phyloP scores from a whole-genome alignment of 768 basidiomycete species.

The Boletus reticuloceps region DNA sequence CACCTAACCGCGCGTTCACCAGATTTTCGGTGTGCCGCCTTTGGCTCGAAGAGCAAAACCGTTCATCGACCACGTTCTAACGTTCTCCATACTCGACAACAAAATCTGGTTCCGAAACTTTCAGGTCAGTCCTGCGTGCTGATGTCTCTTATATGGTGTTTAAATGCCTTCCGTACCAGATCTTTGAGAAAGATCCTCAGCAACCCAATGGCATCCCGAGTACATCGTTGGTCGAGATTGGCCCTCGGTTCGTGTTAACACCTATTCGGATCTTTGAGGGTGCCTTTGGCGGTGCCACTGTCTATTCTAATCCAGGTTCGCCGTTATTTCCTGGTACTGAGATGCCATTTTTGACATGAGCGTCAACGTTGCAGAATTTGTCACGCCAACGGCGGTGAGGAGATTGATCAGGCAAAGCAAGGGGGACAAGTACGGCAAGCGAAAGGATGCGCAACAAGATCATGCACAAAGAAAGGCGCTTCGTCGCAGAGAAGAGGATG shows the following conservation, averaged over 20 bases:
- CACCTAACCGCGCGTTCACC: constrained; percentile 4
- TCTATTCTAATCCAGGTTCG: constrained; percentile 93
- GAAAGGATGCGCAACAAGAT: constrained; percentile 79
- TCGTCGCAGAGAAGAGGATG: constrained; percentile 68
- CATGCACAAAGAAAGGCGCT: constrained; percentile 58
- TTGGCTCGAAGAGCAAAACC: constrained; percentile 91
- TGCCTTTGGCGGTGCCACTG: constrained; percentile 90
- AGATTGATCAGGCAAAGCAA: constrained; percentile 65
- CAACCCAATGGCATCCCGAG: constrained; percentile 84
- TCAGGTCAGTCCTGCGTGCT: constrained; percentile 57
- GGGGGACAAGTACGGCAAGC: constrained; percentile 76
- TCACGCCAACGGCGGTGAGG: constrained; percentile 82
- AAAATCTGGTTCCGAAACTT: constrained; percentile 99
- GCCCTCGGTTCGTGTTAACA: constrained; percentile 94
- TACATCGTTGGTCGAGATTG: constrained; percentile 92
- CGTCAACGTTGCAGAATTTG: constrained; percentile 62
- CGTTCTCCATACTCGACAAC: constrained; percentile 91
- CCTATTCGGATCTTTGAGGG: constrained; percentile 99
- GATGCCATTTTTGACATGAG: neutral
- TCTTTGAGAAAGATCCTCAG: constrained; percentile 89
- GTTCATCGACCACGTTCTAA: constrained; percentile 96
- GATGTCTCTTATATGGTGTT: neutral
- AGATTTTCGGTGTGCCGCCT: constrained; percentile 96
- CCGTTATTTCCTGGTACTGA: neutral
- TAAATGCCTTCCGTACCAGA: constrained; percentile 45